phyloP scores from a whole-genome alignment of 352 stramenopile genomes.

The Globisporangium uncinulatum region DNA sequence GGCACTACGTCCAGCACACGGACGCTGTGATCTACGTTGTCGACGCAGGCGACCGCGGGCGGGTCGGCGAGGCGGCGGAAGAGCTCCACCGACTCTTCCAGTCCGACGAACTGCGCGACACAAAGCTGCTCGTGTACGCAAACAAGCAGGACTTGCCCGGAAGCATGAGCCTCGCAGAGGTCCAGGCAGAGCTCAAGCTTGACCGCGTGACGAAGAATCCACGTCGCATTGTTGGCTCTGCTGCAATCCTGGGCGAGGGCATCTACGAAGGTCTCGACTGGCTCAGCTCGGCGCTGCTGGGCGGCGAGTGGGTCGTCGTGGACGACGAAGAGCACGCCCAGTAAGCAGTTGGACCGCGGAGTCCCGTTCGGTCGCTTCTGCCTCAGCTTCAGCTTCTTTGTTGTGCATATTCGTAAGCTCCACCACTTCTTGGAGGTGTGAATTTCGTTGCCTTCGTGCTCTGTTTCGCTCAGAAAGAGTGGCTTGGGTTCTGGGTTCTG shows the following conservation, averaged over 20 bases:
- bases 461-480: too few relatives aligned
- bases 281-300: constrained; percentile 29
- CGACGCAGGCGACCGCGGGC: constrained; percentile 46
- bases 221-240: constrained; percentile 23
- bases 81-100: constrained; percentile 40
- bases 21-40: constrained; percentile 86
- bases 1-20: constrained; percentile 60
- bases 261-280: constrained; percentile 43
- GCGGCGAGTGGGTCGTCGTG: background rate
- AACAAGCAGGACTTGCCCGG: constrained; percentile 44
- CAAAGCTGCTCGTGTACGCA: constrained; percentile 41
- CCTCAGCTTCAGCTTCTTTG: too few relatives aligned
- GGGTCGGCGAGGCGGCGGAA: constrained; percentile 43
- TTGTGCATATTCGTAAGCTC: too few relatives aligned
- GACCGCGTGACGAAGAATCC: constrained; percentile 27
- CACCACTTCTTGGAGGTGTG: too few relatives aligned
- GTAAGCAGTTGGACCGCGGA: too few relatives aligned
- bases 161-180: constrained; percentile 22
- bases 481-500: too few relatives aligned
- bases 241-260: constrained; percentile 23
- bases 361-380: too few relatives aligned
- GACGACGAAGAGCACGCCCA: background rate
- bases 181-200: constrained; percentile 27
- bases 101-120: constrained; percentile 29
- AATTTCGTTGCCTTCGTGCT: too few relatives aligned